phyloP scores from a whole-genome alignment of 2,329 filamentous ascomycete species.

The Colletotrichum gloeosporioides region DNA sequence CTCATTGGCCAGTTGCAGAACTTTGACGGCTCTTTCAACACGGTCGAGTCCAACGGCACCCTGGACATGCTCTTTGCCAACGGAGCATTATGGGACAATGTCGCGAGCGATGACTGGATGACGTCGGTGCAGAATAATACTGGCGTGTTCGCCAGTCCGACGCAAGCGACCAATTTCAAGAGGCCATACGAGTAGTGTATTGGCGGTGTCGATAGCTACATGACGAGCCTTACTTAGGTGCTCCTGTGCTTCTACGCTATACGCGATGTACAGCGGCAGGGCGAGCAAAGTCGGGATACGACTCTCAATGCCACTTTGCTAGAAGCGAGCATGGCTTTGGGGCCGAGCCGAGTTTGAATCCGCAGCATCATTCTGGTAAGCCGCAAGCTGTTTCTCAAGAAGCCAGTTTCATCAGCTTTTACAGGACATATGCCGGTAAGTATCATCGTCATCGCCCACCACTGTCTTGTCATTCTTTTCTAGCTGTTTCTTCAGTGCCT shows the following conservation, averaged over 20 bases:
- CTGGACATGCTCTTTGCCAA: slow-evolving; percentile 19
- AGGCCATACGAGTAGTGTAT: slow-evolving; percentile 1
- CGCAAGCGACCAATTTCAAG: not conserved
- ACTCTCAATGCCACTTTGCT: not conserved
- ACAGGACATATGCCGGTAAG: not conserved
- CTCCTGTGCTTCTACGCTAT: not conserved
- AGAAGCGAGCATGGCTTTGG: not conserved
- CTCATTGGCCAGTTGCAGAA: slow-evolving; percentile 10
- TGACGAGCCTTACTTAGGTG: not conserved
- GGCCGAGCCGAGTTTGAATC: not conserved
- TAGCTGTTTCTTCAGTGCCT: not conserved
- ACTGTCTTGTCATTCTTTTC: not conserved
- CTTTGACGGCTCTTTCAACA: slow-evolving; percentile 15
- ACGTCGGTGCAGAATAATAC: slow-evolving; percentile 1
- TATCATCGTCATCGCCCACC: not conserved
- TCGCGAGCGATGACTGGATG: slow-evolving; percentile 9
- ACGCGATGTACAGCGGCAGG: not conserved
- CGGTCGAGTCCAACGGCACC: slow-evolving; percentile 9
- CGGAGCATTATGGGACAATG: slow-evolving; percentile 8
- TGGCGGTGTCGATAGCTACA: not conserved
- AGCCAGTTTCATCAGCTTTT: not conserved
- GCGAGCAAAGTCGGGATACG: not conserved
- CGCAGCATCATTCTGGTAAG: not conserved
- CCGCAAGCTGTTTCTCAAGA: too few relatives aligned
- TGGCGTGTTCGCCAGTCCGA: not conserved